Evolutionary conservation across 2,329 filamentous ascomycete species (phyloP).

Genomic region (Fusarium pseudograminearum): DNA sequence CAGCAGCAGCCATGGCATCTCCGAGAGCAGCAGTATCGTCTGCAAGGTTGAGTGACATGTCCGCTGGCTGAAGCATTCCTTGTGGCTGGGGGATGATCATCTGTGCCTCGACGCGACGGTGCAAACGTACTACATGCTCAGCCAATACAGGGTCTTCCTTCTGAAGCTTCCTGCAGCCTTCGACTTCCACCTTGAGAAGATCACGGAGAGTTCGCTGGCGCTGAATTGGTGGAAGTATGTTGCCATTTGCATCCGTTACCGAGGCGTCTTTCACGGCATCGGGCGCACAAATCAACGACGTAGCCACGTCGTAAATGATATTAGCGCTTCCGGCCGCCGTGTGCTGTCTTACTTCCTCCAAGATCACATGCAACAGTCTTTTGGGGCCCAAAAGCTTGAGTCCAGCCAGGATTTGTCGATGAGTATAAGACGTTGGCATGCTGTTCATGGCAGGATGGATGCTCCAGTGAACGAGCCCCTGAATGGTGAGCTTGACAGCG

Average conservation of each 20-base stretch:
- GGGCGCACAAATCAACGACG: slow-evolving; percentile 76
- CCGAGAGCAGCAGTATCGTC: slow-evolving; percentile 55
- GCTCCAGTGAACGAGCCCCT: slow-evolving; percentile 75
- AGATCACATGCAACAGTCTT: slow-evolving; percentile 69
- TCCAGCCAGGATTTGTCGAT: slow-evolving; percentile 74
- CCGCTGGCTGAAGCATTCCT: slow-evolving; percentile 57
- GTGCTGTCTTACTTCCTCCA: slow-evolving; percentile 75
- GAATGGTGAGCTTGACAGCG: slow-evolving; percentile 70
- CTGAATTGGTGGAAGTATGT: slow-evolving; percentile 56
- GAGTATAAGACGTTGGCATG: slow-evolving; percentile 76
- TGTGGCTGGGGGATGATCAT: slow-evolving; percentile 60
- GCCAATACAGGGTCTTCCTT: slow-evolving; percentile 68
- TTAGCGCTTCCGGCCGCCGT: slow-evolving; percentile 69
- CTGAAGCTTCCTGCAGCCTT: slow-evolving; percentile 68
- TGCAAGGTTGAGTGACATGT: slow-evolving; percentile 57
- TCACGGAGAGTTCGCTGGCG: slow-evolving; percentile 69
- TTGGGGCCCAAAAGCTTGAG: slow-evolving; percentile 72
- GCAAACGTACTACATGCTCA: slow-evolving; percentile 72
- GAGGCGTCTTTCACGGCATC: slow-evolving; percentile 62
- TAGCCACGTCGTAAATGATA: slow-evolving; percentile 76
- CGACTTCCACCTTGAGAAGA: slow-evolving; percentile 68
- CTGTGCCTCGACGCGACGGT: slow-evolving; percentile 75
- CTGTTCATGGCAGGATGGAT: slow-evolving; percentile 66
- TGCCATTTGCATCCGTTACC: slow-evolving; percentile 51
- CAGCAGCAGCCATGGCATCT: slow-evolving; percentile 59